Base-by-base conservation (phyloP, 2,329 filamentous ascomycete species). In the Aureobasidium sp. region DNA sequence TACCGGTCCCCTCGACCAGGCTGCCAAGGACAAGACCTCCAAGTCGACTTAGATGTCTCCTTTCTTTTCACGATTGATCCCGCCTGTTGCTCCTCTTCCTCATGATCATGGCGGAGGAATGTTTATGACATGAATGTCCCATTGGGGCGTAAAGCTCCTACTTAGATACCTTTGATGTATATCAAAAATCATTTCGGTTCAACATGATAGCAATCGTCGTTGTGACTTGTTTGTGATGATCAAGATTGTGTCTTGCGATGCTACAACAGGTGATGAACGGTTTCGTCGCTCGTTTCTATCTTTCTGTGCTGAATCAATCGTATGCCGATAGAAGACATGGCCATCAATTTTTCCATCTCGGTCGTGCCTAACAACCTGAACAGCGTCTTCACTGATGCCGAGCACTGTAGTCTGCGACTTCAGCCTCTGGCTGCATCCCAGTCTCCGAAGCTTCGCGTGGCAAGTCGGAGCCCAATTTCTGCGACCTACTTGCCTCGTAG, bases 1-100 rank as follows among this genome's bases (percentile, higher is more conserved):
- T 11, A 77, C 76, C 61, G 80, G 80, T 3, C 70, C 77, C 1
- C 71, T 88, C 45, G 84, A 85, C 32, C 78, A 85, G 49, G 71
- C 74, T 12, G 68, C 82, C 1, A 71, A 80, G 62, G 74, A 79
- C 40, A 85, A 83, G 66, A 84, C 83, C 49, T 70, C 71, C 53
- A 85, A 85, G 72, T 32, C 32, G 5, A 25, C 16, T 37, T 55
- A 54, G 21, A 54, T 19, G 6, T 12, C 11, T n/a, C 3, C 7
- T 19, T 21, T 39, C 37, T 19, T 51, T 34, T 51, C 37, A 51
- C 48, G 48, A 51, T 32, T 30, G 42, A 52, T 52, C 35, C 37
- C 35, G 37, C 25, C n/a, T 27, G 14, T 19, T 39, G 12, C 4
- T 41, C 10, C 21, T 25, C 27, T 2, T 27, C 37, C 37, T 39